These are phyloP conservation scores for Adansonia rubrostipa DNA, from an alignment of 441 rosid species.

Conservation along the genomic window DNA sequence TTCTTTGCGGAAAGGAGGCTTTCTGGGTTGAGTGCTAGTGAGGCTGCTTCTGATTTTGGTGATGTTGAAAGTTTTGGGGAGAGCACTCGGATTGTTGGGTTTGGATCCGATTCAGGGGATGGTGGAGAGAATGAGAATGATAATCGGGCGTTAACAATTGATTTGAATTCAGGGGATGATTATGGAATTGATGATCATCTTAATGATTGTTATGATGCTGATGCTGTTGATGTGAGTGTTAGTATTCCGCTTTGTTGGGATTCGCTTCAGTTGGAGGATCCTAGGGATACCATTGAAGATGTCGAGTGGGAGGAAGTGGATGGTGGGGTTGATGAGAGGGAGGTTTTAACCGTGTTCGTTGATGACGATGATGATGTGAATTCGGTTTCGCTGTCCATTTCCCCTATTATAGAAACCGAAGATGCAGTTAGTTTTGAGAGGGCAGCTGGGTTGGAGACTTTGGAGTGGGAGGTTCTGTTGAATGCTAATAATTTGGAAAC, in stretches of 20 bases:
- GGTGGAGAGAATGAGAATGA: slow-evolving; percentile 33
- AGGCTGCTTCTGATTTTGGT: slow-evolving; percentile 35
- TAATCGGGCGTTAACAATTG: slow-evolving; percentile 33
- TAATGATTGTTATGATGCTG: slow-evolving; percentile 24
- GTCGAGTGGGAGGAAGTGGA: slow-evolving; percentile 19
- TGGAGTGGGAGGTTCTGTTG: slow-evolving; percentile 16
- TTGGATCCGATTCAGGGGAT: slow-evolving; percentile 60
- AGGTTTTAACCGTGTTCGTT: slow-evolving; percentile 3
- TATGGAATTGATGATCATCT: slow-evolving; percentile 30
- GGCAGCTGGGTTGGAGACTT: background rate
- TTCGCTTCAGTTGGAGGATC: slow-evolving; percentile 16
- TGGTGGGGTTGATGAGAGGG: slow-evolving; percentile 14
- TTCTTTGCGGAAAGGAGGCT: slow-evolving; percentile 15
- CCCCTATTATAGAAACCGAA: slow-evolving; percentile 6
- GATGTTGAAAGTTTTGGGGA: slow-evolving; percentile 19
- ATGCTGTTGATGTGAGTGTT: slow-evolving; percentile 15
- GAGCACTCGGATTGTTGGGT: slow-evolving; percentile 43
- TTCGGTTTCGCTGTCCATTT: slow-evolving; percentile 10
- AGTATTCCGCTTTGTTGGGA: slow-evolving; percentile 6
- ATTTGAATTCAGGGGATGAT: slow-evolving; percentile 57
- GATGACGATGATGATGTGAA: slow-evolving; percentile 5
- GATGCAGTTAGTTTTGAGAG: slow-evolving; percentile 3
- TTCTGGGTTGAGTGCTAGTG: slow-evolving; percentile 30
- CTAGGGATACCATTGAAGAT: background rate
- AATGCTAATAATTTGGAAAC: slow-evolving; percentile 13